Conservation (phyloP, 1,139 yeast species). For the Yamadazyma diospyri region DNA sequence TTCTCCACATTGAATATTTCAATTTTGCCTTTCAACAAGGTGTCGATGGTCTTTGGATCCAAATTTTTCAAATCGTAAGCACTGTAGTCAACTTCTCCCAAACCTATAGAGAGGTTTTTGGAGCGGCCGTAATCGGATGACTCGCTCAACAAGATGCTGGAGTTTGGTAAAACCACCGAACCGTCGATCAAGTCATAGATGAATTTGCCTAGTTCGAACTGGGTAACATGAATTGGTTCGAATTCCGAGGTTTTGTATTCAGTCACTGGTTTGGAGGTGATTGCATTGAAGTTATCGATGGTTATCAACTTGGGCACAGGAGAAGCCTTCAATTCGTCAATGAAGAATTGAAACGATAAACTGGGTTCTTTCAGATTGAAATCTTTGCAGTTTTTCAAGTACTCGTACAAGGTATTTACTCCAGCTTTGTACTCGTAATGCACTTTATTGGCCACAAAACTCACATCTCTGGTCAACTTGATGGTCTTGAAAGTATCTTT, state of each 20-base stretch:
- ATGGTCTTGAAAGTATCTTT: conserved; percentile 46
- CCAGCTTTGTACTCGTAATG: conserved; percentile 38
- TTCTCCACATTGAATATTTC: conserved; percentile 46
- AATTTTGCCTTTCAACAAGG: conserved; percentile 47
- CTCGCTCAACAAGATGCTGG: conserved; percentile 67
- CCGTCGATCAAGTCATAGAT: conserved; percentile 60
- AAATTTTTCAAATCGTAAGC: conserved; percentile 53
- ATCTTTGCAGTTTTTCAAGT: conserved; percentile 34
- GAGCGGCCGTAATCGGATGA: conserved; percentile 26
- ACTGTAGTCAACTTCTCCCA: conserved; percentile 52
- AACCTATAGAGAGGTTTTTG: conserved; percentile 57
- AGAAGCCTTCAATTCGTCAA: conserved; percentile 51
- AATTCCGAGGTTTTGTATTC: conserved; percentile 59
- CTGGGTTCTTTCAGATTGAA: conserved; percentile 36
- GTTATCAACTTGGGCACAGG: conserved; percentile 62
- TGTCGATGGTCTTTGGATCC: conserved; percentile 52
- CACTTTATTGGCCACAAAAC: conserved; percentile 30
- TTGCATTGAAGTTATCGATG: conserved; percentile 71
- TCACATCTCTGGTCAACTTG: conserved; percentile 43
- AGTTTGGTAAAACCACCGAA: conserved; percentile 46
- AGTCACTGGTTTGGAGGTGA: conserved; percentile 55
- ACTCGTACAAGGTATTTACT: conserved; percentile 42
- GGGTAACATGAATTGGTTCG: conserved; percentile 54
- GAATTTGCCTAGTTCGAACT: conserved; percentile 65
- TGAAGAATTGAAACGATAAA: conserved; percentile 47